Conservation (phyloP, 2,329 filamentous ascomycete genomes). For the Fusarium cicatricum region DNA sequence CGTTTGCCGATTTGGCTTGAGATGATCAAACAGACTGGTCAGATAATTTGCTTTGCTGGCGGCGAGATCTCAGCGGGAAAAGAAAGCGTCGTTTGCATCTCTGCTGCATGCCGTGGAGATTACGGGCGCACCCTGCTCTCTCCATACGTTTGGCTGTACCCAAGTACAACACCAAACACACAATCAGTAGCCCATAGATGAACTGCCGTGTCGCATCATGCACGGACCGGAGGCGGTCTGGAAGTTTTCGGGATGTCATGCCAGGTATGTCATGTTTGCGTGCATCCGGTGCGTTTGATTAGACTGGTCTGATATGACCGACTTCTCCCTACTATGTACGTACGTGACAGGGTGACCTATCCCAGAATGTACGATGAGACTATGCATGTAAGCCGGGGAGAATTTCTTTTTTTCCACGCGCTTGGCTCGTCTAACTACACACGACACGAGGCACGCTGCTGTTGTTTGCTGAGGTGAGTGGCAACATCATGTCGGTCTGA, state of each 20-base stretch:
- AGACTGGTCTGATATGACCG: slow-evolving; percentile 1
- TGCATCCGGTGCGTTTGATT: slow-evolving; percentile 6
- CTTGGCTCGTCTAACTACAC: slow-evolving; percentile 9
- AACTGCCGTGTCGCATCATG: slow-evolving; percentile 1
- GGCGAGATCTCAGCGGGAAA: slow-evolving; percentile 22
- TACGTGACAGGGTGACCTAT: not conserved
- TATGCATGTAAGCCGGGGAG: not conserved
- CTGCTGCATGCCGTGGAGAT: slow-evolving; percentile 21
- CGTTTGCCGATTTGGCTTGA: not conserved
- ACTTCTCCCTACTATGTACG: not conserved
- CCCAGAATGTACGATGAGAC: not conserved
- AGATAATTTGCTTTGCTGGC: not conserved
- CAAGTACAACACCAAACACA: not conserved
- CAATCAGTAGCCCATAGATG: too few species aligned
- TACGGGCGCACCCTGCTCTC: slow-evolving; percentile 17
- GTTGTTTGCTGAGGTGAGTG: not conserved
- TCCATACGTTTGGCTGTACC: slow-evolving; percentile 1
- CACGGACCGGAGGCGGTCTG: slow-evolving; percentile 27
- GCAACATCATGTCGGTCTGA: slow-evolving; percentile 8
- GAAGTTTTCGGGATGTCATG: slow-evolving; percentile 24
- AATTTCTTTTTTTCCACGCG: slow-evolving; percentile 2
- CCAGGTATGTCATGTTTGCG: not conserved
- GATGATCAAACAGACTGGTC: too few species aligned
- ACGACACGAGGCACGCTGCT: not conserved
- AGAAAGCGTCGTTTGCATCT: slow-evolving; percentile 17